Evolutionary conservation across 208 protist species (phyloP).

Genomic region (Acanthamoeba triangularis): DNA sequence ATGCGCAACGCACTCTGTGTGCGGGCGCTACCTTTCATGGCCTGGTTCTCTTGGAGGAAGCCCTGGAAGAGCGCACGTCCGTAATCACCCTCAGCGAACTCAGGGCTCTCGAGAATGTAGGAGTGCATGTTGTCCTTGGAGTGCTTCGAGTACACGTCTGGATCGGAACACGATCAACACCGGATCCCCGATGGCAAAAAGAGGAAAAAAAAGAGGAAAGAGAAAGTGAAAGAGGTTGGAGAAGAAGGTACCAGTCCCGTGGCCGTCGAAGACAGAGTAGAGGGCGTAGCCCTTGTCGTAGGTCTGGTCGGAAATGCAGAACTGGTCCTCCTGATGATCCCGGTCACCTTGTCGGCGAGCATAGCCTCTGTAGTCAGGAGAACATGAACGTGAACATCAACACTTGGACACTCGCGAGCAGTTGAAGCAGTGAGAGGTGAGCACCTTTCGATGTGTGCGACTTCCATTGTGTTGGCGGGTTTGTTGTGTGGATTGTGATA

Average conservation of each 20-base stretch:
- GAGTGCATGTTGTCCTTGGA: neutral
- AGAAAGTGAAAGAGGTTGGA: neutral
- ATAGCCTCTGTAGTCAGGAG: neutral
- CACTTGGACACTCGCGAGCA: no score
- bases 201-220: neutral
- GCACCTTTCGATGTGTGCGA: neutral
- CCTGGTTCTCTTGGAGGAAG: slow-evolving; percentile 1
- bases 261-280: slow-evolving; percentile 25
- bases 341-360: neutral
- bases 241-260: neutral
- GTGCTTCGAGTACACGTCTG: neutral
- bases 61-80: neutral
- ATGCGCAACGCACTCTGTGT: no score
- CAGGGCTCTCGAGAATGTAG: neutral
- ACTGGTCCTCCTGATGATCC: neutral
- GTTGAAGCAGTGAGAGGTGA: no score
- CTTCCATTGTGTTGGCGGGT: neutral
- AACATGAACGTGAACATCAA: no score
- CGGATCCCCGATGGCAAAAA: neutral
- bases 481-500: neutral
- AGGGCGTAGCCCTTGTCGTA: neutral
- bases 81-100: neutral
- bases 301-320: neutral
- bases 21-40: neutral
- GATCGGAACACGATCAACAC: neutral